Conservation (phyloP, 1,284 basidiomycete genomes). For the Abortiporus biennis region DNA sequence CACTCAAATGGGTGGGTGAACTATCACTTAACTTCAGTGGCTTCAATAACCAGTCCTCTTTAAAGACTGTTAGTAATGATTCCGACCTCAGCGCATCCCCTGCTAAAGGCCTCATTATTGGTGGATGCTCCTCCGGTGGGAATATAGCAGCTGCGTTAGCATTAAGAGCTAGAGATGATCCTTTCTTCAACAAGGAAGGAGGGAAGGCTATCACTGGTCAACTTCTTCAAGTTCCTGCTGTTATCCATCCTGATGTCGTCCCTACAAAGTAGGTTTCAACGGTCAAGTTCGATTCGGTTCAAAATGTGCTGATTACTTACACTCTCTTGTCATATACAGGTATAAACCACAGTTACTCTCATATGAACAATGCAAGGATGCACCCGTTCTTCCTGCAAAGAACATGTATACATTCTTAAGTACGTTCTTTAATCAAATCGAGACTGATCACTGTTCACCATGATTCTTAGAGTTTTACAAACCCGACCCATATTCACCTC, state of each 20-base stretch:
- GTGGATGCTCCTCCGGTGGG: constrained; percentile 13
- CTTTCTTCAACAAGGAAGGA: constrained; percentile 7
- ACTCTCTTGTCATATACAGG: constrained; percentile 1
- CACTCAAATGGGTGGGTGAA: constrained; percentile 26
- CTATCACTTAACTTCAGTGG: not conserved
- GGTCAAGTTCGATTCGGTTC: not conserved
- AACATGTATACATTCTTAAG: not conserved
- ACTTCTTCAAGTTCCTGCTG: constrained; percentile 8
- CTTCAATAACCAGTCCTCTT: too few relatives aligned
- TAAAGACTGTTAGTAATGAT: too few relatives aligned
- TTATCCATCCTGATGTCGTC: constrained; percentile 7
- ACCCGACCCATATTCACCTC: not conserved
- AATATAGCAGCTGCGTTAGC: constrained; percentile 12
- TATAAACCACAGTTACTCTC: constrained; percentile 8
- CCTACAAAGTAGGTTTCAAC: constrained; percentile 5
- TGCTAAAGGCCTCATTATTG: constrained; percentile 11
- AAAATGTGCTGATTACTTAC: not conserved
- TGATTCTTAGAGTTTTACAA: not conserved
- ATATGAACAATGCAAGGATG: constrained; percentile 7
- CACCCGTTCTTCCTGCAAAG: constrained; percentile 1
- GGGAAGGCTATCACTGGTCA: constrained; percentile 10
- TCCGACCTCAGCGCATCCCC: constrained; percentile 2
- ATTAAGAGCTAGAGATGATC: constrained; percentile 11
- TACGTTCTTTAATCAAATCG: not conserved
- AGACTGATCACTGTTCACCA: not conserved